Percentiles rank a stretch among this genome's conserved stretches.
These are phyloP conservation scores for Monosporascus sp. DNA, from an alignment of 2,329 filamentous ascomycete genomes.

Conservation along the genomic window DNA sequence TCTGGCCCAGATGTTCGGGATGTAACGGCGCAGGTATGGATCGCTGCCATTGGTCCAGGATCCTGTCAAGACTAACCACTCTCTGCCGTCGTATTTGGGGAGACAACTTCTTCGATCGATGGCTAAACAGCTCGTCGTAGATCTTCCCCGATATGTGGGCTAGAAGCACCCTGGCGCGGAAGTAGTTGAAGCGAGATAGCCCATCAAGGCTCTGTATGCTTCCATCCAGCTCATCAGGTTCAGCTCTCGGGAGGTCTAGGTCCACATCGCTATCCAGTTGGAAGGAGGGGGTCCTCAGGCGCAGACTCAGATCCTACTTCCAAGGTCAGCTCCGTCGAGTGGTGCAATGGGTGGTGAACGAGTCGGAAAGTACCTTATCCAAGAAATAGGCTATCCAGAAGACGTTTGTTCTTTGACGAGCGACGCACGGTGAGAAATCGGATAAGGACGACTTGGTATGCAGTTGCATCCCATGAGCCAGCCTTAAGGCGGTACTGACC, in stretches of 20 bases:
- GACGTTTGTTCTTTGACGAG: slow-evolving; percentile 29
- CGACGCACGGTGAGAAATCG: slow-evolving; percentile 23
- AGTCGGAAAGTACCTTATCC: slow-evolving; percentile 29
- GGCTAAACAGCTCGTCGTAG: slow-evolving; percentile 34
- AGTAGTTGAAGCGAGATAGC: slow-evolving; percentile 29
- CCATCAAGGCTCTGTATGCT: slow-evolving; percentile 31
- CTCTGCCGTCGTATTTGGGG: slow-evolving; percentile 23
- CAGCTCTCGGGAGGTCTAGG: slow-evolving; percentile 28
- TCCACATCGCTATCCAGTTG: slow-evolving; percentile 37
- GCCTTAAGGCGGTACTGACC: slow-evolving; percentile 32
- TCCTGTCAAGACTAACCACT: slow-evolving; percentile 17
- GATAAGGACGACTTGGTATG: slow-evolving; percentile 24
- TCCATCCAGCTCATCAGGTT: slow-evolving; percentile 26
- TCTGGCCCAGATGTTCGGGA: slow-evolving; percentile 27
- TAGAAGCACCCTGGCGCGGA: slow-evolving; percentile 34
- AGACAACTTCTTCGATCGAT: slow-evolving; percentile 20
- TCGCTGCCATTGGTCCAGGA: slow-evolving; percentile 33
- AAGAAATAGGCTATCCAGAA: slow-evolving; percentile 38
- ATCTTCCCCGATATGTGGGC: slow-evolving; percentile 36
- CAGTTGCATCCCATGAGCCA: slow-evolving; percentile 32
- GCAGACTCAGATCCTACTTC: slow-evolving; percentile 30
- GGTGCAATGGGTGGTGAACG: too few relatives aligned
- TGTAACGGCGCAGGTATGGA: slow-evolving; percentile 29
- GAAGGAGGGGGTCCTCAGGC: slow-evolving; percentile 31
- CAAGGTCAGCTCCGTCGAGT: slow-evolving; percentile 2